These are phyloP conservation scores for Globisporangium rhizosaccharum DNA, from an alignment of 352 stramenopile genomes.

Conservation along the genomic window DNA sequence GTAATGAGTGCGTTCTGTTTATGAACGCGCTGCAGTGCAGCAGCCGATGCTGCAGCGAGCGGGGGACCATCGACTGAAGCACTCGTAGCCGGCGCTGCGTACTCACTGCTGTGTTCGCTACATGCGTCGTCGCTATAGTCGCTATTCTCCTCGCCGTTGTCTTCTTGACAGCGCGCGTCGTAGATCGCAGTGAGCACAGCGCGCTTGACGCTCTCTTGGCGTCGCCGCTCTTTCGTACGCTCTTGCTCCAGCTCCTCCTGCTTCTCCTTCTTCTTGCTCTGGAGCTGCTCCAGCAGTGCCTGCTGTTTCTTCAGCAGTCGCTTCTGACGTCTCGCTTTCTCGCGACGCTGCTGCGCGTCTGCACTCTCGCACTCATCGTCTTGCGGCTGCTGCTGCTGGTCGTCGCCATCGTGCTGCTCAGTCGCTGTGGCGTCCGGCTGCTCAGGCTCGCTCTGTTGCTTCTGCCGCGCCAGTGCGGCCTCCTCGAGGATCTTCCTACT, in stretches of 20 bases:
- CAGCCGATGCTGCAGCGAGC: background rate
- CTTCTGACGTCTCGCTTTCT: slow-evolving; percentile 39
- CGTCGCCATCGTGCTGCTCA: background rate
- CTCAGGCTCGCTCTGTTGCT: slow-evolving; percentile 18
- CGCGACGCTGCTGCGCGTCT: slow-evolving; percentile 8
- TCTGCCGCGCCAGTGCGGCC: slow-evolving; percentile 28
- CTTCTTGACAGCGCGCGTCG: slow-evolving; percentile 22
- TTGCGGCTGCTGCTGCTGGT: slow-evolving; percentile 5
- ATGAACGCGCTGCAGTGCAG: background rate
- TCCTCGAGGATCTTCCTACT: slow-evolving; percentile 47
- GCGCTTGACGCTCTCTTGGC: slow-evolving; percentile 55
- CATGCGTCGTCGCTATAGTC: background rate
- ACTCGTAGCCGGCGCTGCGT: background rate
- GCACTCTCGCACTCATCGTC: slow-evolving; percentile 15
- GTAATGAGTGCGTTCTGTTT: too few relatives aligned
- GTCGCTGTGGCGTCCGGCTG: slow-evolving; percentile 8
- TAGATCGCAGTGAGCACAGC: slow-evolving; percentile 49
- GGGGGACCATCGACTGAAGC: slow-evolving; percentile 2
- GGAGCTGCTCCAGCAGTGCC: slow-evolving; percentile 38
- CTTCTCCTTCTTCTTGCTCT: slow-evolving; percentile 49
- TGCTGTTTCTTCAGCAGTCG: slow-evolving; percentile 58
- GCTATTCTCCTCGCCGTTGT: slow-evolving; percentile 16
- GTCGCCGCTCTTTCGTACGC: slow-evolving; percentile 36
- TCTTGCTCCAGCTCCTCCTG: slow-evolving; percentile 44
- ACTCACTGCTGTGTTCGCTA: background rate